phyloP scores from a whole-genome alignment of 2,329 filamentous ascomycete species.

The Ophiosphaerella korrae region DNA sequence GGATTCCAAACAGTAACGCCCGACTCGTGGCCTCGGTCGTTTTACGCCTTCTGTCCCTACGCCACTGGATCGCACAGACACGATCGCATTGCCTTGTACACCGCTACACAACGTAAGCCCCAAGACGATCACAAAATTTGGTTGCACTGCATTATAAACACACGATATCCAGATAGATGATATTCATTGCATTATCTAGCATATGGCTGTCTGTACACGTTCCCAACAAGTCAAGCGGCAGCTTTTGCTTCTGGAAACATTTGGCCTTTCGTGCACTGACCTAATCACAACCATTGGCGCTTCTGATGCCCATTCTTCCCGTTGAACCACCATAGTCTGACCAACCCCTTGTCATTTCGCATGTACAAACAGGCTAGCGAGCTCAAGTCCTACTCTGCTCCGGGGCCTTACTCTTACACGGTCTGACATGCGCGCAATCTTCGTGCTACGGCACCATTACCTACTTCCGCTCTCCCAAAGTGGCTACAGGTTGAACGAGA shows the following conservation, averaged over 20 bases:
- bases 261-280: not conserved
- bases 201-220: conserved; percentile 10
- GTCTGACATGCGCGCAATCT: not conserved
- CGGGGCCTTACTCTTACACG: not conserved
- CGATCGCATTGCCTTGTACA: conserved; percentile 14
- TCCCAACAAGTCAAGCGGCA: conserved; percentile 11
- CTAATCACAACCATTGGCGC: too few relatives aligned
- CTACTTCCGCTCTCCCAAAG: not conserved
- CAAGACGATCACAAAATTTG: conserved; percentile 13
- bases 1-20: conserved; percentile 7
- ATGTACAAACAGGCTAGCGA: not conserved
- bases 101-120: conserved; percentile 14
- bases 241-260: conserved; percentile 13
- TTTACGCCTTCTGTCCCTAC: conserved; percentile 9
- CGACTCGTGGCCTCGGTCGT: conserved; percentile 12
- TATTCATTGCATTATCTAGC: conserved; percentile 13
- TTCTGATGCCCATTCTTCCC: not conserved
- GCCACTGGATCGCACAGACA: conserved; percentile 15
- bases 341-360: too few relatives aligned
- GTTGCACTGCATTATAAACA: conserved; percentile 13
- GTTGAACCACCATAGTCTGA: not conserved
- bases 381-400: not conserved
- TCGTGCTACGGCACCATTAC: not conserved
- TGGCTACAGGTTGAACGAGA: not conserved
- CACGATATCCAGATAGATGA: conserved; percentile 4